Percentiles rank a stretch among this genome's conserved stretches.
These are phyloP conservation scores for Pholiota adiposa DNA, from an alignment of 1,284 basidiomycete genomes.

Conservation along the genomic window DNA sequence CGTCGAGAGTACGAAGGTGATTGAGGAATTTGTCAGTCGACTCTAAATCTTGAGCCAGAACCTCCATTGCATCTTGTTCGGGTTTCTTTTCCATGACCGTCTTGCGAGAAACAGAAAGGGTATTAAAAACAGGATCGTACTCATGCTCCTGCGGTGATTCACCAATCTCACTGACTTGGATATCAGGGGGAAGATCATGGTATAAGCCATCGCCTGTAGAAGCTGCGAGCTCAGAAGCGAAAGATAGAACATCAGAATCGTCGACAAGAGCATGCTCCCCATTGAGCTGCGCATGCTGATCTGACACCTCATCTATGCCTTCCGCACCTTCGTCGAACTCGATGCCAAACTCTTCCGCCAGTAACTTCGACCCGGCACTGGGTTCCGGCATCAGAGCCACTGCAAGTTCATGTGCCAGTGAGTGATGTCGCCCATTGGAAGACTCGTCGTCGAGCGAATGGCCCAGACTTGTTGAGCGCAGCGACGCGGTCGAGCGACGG, in stretches of 20 bases:
- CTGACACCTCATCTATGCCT: constrained; percentile 63
- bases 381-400: constrained; percentile 84
- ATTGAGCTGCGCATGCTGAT: constrained; percentile 30
- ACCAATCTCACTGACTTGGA: constrained; percentile 16
- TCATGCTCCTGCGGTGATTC: constrained; percentile 26
- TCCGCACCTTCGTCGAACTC: constrained; percentile 86
- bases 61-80: constrained; percentile 71
- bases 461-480: constrained; percentile 38
- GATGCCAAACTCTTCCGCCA: constrained; percentile 84
- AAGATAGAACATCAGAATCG: constrained; percentile 35
- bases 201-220: constrained; percentile 25
- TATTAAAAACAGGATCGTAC: constrained; percentile 51
- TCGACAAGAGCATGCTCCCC: constrained; percentile 31
- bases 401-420: constrained; percentile 82
- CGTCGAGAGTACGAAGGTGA: constrained; percentile 71
- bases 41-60: constrained; percentile 71
- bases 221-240: constrained; percentile 38
- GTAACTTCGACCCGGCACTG: constrained; percentile 67
- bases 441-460: constrained; percentile 37
- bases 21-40: constrained; percentile 77
- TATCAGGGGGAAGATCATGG: constrained; percentile 27
- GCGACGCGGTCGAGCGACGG: constrained; percentile 48
- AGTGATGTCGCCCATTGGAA: constrained; percentile 58
- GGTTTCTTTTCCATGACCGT: constrained; percentile 37
- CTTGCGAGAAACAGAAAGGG: constrained; percentile 34